Percentiles rank a stretch among this genome's conserved stretches.
Evolutionary conservation across 2,329 filamentous ascomycete genomes (phyloP).

Genomic region (Epichloe elymi): DNA sequence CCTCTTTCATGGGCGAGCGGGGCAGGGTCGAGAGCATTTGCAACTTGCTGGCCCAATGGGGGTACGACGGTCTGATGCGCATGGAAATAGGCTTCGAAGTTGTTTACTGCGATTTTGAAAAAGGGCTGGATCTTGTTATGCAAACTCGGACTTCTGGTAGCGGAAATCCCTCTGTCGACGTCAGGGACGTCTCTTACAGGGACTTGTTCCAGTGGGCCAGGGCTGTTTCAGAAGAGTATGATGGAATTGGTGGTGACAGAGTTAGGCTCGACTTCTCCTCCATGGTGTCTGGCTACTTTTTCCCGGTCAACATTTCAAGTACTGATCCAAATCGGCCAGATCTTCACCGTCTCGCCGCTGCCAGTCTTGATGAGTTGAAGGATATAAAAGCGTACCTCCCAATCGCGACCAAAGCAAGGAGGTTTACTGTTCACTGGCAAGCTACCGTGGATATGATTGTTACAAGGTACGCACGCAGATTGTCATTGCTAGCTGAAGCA

Average conservation of each 20-base stretch:
- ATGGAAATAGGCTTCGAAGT: conserved; percentile 62
- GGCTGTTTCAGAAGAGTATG: conserved; percentile 30
- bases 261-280: conserved; percentile 33
- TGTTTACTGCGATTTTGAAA: conserved; percentile 50
- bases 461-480: conserved; percentile 42
- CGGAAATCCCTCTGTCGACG: background rate
- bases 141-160: conserved; percentile 7
- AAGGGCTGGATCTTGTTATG: conserved; percentile 25
- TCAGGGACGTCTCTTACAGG: conserved; percentile 11
- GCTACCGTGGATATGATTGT: conserved; percentile 51
- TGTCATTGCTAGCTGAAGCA: conserved; percentile 27
- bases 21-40: conserved; percentile 44
- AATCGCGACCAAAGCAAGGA: conserved; percentile 23
- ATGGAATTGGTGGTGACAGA: conserved; percentile 29
- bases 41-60: conserved; percentile 35
- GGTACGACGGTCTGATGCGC: conserved; percentile 51
- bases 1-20: conserved; percentile 27
- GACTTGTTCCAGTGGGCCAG: conserved; percentile 26
- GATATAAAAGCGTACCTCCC: conserved; percentile 30
- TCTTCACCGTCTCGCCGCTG: conserved; percentile 19
- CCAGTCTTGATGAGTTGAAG: conserved; percentile 17
- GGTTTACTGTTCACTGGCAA: conserved; percentile 47
- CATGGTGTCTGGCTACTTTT: conserved; percentile 39
- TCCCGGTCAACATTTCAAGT: conserved; percentile 35
- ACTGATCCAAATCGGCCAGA: conserved; percentile 19